Percentiles rank a stretch among this genome's conserved stretches.
Conservation (phyloP, 2,329 filamentous ascomycete species). For the Knoxdaviesia proteae region DNA sequence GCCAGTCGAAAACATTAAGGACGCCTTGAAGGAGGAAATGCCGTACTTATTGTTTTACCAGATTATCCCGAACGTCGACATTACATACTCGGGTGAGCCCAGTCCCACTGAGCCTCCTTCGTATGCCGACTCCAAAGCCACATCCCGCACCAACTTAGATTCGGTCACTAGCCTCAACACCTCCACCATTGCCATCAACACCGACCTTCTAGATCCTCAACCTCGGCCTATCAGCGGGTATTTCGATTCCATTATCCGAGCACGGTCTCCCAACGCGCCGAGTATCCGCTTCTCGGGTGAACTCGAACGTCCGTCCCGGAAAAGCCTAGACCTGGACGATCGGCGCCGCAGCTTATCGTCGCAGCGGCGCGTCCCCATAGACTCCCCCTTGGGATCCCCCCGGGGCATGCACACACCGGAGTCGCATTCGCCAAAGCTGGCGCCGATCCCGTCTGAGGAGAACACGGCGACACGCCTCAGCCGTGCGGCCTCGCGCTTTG, state of each 20-base stretch:
- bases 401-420: constrained; percentile 6
- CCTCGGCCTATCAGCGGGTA: constrained; percentile 9
- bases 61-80: constrained; percentile 67
- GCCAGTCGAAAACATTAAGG: constrained; percentile 55
- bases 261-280: constrained; percentile 17
- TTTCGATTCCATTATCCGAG: constrained; percentile 19
- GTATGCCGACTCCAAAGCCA: constrained; percentile 30
- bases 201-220: constrained; percentile 4
- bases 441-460: constrained; percentile 28
- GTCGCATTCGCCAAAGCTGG: background rate
- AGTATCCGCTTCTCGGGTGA: constrained; percentile 36
- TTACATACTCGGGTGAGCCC: constrained; percentile 26
- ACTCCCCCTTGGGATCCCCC: constrained; percentile 18
- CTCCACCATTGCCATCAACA: background rate
- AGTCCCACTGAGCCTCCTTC: constrained; percentile 33
- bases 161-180: background rate
- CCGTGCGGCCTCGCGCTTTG: constrained; percentile 34
- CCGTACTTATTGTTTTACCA: constrained; percentile 94
- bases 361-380: constrained; percentile 16
- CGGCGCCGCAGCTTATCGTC: constrained; percentile 30
- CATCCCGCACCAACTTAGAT: constrained; percentile 1
- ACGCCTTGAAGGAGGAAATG: constrained; percentile 65
- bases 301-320: constrained; percentile 24
- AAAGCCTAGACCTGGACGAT: constrained; percentile 22
- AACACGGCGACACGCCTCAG: constrained; percentile 31